Conservation (phyloP, 2,329 filamentous ascomycete genomes). For the Nemania abortiva region DNA sequence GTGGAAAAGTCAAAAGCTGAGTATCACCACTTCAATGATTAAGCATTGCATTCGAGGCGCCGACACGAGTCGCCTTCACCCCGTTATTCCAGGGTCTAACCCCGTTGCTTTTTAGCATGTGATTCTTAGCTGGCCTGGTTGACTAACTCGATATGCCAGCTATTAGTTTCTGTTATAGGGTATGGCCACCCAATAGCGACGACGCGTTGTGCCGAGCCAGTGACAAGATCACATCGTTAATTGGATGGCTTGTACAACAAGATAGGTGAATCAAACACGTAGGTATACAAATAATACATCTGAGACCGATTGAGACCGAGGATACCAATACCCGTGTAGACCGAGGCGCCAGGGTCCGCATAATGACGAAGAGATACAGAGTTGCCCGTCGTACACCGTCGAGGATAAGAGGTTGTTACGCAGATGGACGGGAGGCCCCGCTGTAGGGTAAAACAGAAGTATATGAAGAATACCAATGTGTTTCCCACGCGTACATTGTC, state of each 20-base stretch:
- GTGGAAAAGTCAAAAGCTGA: not conserved
- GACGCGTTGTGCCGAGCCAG: not conserved
- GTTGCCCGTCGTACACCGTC: too few species aligned
- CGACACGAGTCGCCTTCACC: not conserved
- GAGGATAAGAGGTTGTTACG: too few species aligned
- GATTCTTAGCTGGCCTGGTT: not conserved
- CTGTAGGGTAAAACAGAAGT: not conserved
- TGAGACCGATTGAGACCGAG: constrained; percentile 4
- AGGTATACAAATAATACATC: not conserved
- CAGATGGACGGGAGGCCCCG: not conserved
- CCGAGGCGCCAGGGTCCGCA: not conserved
- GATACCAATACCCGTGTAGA: too few species aligned
- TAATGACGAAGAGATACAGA: not conserved
- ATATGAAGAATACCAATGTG: not conserved
- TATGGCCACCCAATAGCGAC: not conserved
- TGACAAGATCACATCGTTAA: not conserved
- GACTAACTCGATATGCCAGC: not conserved
- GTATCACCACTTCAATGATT: not conserved
- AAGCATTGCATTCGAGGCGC: constrained; percentile 1
- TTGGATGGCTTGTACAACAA: not conserved
- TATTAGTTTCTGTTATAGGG: not conserved
- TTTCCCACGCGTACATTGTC: not conserved
- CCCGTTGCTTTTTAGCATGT: not conserved
- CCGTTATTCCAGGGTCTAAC: constrained; percentile 1
- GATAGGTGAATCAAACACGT: too few species aligned